Base-by-base conservation (phyloP, 2,329 filamentous ascomycete genomes). In the Fusarium nurragi region DNA sequence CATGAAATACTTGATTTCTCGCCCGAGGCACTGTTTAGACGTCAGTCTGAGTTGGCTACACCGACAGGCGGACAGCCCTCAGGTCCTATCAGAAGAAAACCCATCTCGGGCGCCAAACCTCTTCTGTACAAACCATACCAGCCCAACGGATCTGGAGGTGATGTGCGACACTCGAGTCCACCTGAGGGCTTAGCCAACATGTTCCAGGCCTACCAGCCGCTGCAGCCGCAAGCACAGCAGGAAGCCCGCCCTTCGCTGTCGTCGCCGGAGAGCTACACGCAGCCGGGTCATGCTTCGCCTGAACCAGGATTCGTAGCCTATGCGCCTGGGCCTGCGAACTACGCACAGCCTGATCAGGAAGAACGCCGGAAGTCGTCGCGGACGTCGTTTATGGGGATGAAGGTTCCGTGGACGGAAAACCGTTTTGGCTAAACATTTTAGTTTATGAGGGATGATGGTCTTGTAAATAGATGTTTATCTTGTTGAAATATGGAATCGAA, bases 351-450 rank as follows among this genome's bases (percentile, higher is more conserved):
- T 11, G 41, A 21, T 14, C 46, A 48, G 7, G 61, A 57, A 8
- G 22, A 45, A 3, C 22, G 10, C 8, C 41, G 46, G 2, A 56
- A 62, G 22, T 48, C 58, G 3, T 61, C 58, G 4, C 37, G 61
- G 2, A 34, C 49, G 12, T 65, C 61, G 0, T 65, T 65, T 22
- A 62, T 65, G 51, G 61, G 61, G 1, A 65, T 65, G 61, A 65
- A 65, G 37, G 61, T 56, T 28, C 55, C 61, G 0, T 65, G 61
- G 61, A 46, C 61, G 14, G 61, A 60, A 4, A 25, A 34, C 1
- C 41, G 56, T 1, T 62, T 62, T n/a, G 32, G 28, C 3, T 60
- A 60, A 14, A 18, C 3, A 4, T 13, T 6, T 10, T 2, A 14
- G 22, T 25, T 16, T n/a, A 23, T 37, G 13, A 38, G 25, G 0